Percentiles rank a stretch among this genome's conserved stretches.
phyloP scores from a whole-genome alignment of 768 basidiomycete genomes.

The Psilocybe tampanensis region DNA sequence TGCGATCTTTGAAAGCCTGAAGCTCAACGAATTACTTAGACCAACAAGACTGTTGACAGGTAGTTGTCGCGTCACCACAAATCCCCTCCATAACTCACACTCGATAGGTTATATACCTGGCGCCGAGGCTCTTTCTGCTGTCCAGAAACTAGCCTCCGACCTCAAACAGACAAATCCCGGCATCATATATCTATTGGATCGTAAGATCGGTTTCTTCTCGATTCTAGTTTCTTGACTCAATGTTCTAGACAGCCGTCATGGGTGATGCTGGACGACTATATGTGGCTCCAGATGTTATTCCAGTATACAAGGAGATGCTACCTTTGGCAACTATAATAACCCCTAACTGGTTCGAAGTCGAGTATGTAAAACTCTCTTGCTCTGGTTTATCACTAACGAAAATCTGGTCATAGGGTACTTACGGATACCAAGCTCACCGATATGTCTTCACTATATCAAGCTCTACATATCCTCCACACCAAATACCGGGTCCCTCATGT shows the following conservation, averaged over 20 bases:
- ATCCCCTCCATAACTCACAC: background rate
- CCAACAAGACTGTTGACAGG: conserved; percentile 83
- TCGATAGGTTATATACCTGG: conserved; percentile 82
- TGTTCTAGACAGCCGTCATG: conserved; percentile 73
- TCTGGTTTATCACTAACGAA: conserved; percentile 18
- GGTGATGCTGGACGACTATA: conserved; percentile 92
- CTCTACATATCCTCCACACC: conserved; percentile 76
- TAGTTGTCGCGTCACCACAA: background rate
- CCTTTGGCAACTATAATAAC: conserved; percentile 92
- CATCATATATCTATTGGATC: conserved; percentile 88
- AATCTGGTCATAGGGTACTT: conserved; percentile 56
- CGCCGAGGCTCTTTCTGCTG: conserved; percentile 71
- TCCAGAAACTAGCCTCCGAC: conserved; percentile 62
- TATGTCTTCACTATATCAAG: conserved; percentile 62
- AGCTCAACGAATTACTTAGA: conserved; percentile 71
- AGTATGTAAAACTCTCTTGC: conserved; percentile 52
- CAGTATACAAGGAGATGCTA: conserved; percentile 80
- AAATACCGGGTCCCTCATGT: conserved; percentile 79
- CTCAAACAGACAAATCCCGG: conserved; percentile 59
- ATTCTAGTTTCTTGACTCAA: background rate
- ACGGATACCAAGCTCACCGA: conserved; percentile 75
- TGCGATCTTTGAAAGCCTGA: conserved; percentile 72
- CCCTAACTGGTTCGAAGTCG: conserved; percentile 98
- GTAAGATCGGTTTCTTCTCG: conserved; percentile 48
- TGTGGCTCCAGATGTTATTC: conserved; percentile 84